Evolutionary conservation across 177 flowering plant species (phyloP).

Genomic region (Tripterygium wilfordii): DNA sequence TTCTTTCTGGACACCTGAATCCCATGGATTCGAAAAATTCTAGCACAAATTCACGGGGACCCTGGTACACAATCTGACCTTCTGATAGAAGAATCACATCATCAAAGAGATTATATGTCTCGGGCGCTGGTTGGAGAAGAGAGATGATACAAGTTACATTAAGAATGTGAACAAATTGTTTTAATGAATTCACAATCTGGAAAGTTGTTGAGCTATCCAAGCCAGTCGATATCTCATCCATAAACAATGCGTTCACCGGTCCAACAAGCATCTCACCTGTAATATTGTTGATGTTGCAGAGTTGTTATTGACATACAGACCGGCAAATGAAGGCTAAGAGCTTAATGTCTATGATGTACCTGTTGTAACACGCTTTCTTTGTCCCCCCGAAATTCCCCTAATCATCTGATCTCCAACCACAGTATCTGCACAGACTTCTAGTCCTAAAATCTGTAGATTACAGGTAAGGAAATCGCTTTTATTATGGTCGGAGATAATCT

Average conservation of each 20-base stretch:
- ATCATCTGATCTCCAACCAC: constrained; percentile 35
- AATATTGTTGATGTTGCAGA: too few relatives aligned
- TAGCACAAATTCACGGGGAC: constrained; percentile 30
- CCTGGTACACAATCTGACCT: constrained; percentile 30
- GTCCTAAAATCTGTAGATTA: constrained; percentile 22
- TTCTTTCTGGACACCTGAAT: too few relatives aligned
- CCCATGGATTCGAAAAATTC: constrained; percentile 31
- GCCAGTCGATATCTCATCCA: constrained; percentile 37
- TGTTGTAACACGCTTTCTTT: constrained; percentile 31
- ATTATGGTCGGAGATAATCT: neutral
- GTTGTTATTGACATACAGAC: too few relatives aligned
- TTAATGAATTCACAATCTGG: constrained; percentile 26
- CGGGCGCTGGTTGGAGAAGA: constrained; percentile 36
- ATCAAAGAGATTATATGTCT: constrained; percentile 29
- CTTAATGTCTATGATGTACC: too few relatives aligned
- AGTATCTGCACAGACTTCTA: constrained; percentile 33
- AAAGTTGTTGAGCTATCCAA: constrained; percentile 32
- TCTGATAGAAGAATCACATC: constrained; percentile 31
- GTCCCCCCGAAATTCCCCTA: constrained; percentile 36
- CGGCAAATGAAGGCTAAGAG: too few relatives aligned
- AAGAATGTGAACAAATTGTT: constrained; percentile 26
- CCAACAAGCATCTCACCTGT: constrained; percentile 41
- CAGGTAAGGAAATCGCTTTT: neutral
- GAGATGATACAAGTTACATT: constrained; percentile 28
- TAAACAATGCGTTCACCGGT: constrained; percentile 30